Conservation (phyloP, 169 alveolate genomes). For the Plasmodium knowlesi region DNA sequence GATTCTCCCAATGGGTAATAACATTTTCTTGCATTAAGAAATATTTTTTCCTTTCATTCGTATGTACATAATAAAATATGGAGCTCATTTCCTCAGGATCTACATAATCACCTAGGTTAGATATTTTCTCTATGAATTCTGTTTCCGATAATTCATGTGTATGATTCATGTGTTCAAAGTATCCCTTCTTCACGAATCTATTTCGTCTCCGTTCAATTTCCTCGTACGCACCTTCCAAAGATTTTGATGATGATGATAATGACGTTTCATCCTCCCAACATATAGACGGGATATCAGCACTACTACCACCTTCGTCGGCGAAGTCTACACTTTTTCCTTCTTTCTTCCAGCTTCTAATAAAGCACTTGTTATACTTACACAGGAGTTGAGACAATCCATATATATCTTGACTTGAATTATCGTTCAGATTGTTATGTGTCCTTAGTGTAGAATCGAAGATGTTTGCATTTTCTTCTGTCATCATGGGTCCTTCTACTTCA, state of each 20-base stretch:
- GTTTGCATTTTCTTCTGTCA: neutral
- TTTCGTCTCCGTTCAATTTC: neutral
- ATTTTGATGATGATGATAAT: neutral
- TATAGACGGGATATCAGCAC: neutral
- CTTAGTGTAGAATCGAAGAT: neutral
- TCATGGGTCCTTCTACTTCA: neutral
- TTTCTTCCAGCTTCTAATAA: neutral
- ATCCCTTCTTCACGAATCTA: neutral
- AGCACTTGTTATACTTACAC: neutral
- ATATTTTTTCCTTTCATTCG: conserved; percentile 8
- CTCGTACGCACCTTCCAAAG: neutral
- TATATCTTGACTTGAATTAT: neutral
- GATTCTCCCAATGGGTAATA: neutral
- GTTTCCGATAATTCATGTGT: neutral
- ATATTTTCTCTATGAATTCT: neutral
- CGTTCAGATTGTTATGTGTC: neutral
- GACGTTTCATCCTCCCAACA: neutral
- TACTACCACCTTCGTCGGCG: neutral
- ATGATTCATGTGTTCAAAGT: neutral
- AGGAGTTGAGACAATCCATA: neutral
- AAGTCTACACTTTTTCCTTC: neutral
- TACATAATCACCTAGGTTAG: conserved; percentile 6
- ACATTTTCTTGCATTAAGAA: neutral
- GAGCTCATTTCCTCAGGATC: neutral
- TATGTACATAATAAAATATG: conserved; percentile 22